Evolutionary conservation across 1,139 yeast genomes (phyloP).

Genomic region (Pneumocystis oryctolagi): DNA sequence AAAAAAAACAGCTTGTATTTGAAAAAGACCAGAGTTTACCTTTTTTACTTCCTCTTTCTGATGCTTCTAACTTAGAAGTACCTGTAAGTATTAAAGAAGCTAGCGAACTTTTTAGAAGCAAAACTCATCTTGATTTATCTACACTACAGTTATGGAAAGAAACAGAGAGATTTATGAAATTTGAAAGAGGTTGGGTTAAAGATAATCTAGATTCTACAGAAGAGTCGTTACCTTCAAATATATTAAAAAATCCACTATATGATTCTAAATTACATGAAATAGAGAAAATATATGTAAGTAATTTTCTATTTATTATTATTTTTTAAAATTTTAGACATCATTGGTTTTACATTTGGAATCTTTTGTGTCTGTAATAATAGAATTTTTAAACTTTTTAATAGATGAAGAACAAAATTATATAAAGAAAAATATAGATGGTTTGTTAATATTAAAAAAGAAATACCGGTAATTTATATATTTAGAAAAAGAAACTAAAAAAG

Average conservation of each 20-base stretch:
- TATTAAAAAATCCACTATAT: neutral
- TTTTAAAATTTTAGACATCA: slow-evolving; percentile 4
- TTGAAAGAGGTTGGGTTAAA: slow-evolving; percentile 53
- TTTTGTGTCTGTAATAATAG: slow-evolving; percentile 3
- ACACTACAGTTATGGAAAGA: slow-evolving; percentile 59
- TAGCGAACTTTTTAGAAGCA: slow-evolving; percentile 41
- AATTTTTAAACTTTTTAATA: neutral
- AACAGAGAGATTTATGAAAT: slow-evolving; percentile 50
- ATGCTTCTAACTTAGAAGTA: slow-evolving; percentile 26
- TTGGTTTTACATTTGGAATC: slow-evolving; percentile 7
- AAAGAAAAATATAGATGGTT: slow-evolving; percentile 2
- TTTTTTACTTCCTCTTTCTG: slow-evolving; percentile 49
- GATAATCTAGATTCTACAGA: slow-evolving; percentile 11
- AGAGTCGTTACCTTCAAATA: slow-evolving; percentile 2
- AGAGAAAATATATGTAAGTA: neutral
- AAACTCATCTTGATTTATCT: slow-evolving; percentile 52
- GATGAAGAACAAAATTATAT: neutral
- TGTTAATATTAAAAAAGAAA: slow-evolving; percentile 1
- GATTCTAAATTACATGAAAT: neutral
- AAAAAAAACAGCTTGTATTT: slow-evolving; percentile 48
- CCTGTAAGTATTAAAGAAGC: slow-evolving; percentile 79
- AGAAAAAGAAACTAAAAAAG: slow-evolving; percentile 3
- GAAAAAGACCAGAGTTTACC: slow-evolving; percentile 74
- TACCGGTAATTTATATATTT: neutral
- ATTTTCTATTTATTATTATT: neutral